phyloP scores from a whole-genome alignment of 371 early-diverging fungal species.

The Coemansia sp. region DNA sequence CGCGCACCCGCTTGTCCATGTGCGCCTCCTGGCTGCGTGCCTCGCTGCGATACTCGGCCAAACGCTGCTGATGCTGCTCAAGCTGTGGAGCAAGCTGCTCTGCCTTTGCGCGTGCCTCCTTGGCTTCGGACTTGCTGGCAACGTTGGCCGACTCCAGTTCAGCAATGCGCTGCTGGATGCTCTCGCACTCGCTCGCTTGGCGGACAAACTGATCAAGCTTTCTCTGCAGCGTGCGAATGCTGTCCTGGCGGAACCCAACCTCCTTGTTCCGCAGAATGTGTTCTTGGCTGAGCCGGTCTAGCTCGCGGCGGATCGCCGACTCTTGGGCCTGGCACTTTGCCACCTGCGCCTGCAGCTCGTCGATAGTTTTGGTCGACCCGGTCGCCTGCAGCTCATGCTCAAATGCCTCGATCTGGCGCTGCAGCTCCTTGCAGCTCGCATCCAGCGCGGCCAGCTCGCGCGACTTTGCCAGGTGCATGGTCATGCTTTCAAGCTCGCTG shows the following conservation, averaged over 20 bases:
- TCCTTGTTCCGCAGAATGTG: constrained; percentile 52
- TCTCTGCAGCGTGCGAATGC: constrained; percentile 55
- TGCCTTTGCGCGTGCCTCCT: constrained; percentile 24
- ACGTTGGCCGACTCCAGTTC: constrained; percentile 19
- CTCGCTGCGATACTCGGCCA: constrained; percentile 43
- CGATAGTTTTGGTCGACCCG: constrained; percentile 65
- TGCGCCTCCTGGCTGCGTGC: constrained; percentile 39
- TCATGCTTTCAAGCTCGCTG: constrained; percentile 47
- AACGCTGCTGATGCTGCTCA: constrained; percentile 29
- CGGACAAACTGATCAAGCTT: constrained; percentile 46
- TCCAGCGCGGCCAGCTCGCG: constrained; percentile 48
- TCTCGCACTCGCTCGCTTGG: constrained; percentile 21
- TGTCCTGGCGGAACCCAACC: constrained; percentile 54
- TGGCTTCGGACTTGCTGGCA: constrained; percentile 10
- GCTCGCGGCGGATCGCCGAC: constrained; percentile 54
- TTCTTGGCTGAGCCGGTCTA: constrained; percentile 59
- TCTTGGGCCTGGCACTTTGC: constrained; percentile 55
- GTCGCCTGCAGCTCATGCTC: constrained; percentile 62
- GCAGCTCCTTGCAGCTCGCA: constrained; percentile 41
- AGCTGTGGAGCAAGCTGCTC: constrained; percentile 42
- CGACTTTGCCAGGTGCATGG: constrained; percentile 37
- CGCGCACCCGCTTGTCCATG: constrained; percentile 47
- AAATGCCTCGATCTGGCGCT: constrained; percentile 53
- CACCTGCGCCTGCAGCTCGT: constrained; percentile 67
- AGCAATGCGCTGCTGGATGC: constrained; percentile 27